Conservation (phyloP, 805 yeast genomes). For the Yamadazyma sp. region DNA sequence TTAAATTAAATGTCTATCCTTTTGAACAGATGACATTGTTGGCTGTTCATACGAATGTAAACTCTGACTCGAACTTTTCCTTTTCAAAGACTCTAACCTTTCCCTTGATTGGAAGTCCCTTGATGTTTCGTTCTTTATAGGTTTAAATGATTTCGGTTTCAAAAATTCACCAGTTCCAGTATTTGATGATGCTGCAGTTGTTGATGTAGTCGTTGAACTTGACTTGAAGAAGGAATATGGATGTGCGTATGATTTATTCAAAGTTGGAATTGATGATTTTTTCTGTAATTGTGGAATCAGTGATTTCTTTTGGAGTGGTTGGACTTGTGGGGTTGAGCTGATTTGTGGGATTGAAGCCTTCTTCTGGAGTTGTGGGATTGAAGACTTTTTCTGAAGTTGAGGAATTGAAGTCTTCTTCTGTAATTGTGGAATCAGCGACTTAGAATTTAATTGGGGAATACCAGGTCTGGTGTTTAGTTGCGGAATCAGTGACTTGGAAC, state of each 20-base stretch:
- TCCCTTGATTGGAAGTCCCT: constrained; percentile 2
- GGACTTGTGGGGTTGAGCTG: not conserved
- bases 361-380: constrained; percentile 6
- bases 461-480: too few species aligned
- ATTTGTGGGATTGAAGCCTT: not conserved
- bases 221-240: constrained; percentile 15
- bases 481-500: not conserved
- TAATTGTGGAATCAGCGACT: not conserved
- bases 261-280: constrained; percentile 9
- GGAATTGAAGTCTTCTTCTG: constrained; percentile 2
- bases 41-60: constrained; percentile 30
- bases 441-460: not conserved
- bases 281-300: constrained; percentile 5
- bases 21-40: constrained; percentile 38
- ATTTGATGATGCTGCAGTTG: constrained; percentile 3
- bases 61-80: constrained; percentile 7
- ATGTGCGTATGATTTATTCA: constrained; percentile 5
- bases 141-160: constrained; percentile 4
- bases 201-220: constrained; percentile 12
- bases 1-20: not conserved
- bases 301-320: constrained; percentile 2
- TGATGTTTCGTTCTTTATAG: not conserved
- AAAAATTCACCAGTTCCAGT: too few species aligned
- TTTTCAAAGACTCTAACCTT: constrained; percentile 6
- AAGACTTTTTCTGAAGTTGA: constrained; percentile 5